Evolutionary conservation across 116 monocot genomes (phyloP), one percentile per base, ranked within the genome.

Genomic region (Iris pallida): DNA sequence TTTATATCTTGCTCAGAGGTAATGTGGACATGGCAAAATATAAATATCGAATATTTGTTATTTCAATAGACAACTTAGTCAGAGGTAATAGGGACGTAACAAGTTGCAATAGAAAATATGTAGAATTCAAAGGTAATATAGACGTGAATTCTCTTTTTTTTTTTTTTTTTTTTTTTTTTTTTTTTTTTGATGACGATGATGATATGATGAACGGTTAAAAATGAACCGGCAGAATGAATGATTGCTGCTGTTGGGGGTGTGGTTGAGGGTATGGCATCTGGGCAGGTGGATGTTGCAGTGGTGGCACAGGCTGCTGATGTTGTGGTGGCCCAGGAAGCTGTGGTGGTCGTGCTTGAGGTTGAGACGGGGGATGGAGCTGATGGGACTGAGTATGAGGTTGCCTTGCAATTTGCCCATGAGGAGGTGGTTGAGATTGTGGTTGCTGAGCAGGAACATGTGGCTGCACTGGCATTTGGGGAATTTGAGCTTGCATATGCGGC

Each of bases 331-430:
- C 55, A 16, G 68, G 73, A 48, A 57, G 62, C 46, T 73, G 79
- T 15, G 63, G 80, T 13, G 64, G 61, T n/a, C 47, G 64, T 40
- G 49, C 43, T 55, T 45, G 20, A 2, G 20, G 74, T 45, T 78
- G 78, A 48, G 63, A 49, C 52, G 83, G 86, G 16, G 73, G 76
- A 67, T 75, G 72, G 6, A 66, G 74, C 17, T 80, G 85, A 14
- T 77, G 43, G 15, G 61, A 63, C 10, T 53, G 42, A 13, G 53
- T 18, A 45, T 63, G 62, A 45, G 72, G 40, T 20, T 62, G 77
- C 17, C 78, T 78, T 43, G 78, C 62, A 9, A 16, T 14, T 13
- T 42, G 63, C 5, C 16, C 42, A 57, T 45, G 20, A 6, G 15
- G 41, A 20, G 16, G 63, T 12, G 16, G 61, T 42, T 59, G 30